Evolutionary conservation across 2,329 filamentous ascomycete genomes (phyloP).

Genomic region (Aureobasidium zeae): DNA sequence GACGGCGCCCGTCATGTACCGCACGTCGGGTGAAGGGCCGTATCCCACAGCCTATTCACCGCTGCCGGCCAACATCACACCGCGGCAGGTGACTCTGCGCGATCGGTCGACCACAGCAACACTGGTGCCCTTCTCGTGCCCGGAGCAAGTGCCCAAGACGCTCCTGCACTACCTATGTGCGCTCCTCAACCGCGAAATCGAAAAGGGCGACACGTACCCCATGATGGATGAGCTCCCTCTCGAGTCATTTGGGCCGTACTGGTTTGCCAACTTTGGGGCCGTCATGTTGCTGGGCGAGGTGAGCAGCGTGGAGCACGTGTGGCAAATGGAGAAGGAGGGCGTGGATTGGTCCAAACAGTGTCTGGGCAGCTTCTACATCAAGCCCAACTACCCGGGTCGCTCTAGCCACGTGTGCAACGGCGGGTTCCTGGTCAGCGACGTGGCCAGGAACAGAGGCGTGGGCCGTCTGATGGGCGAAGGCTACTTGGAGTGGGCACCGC

Average conservation of each 20-base stretch:
- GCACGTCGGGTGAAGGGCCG: conserved; percentile 56
- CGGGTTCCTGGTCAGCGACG: conserved; percentile 43
- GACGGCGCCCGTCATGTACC: conserved; percentile 58
- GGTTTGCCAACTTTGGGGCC: conserved; percentile 84
- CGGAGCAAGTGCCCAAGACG: conserved; percentile 63
- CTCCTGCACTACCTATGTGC: conserved; percentile 70
- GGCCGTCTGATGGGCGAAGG: conserved; percentile 44
- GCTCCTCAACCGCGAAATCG: conserved; percentile 82
- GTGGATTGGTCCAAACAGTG: conserved; percentile 71
- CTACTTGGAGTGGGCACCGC: conserved; percentile 46
- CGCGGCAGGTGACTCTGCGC: conserved; percentile 70
- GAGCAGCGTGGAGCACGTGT: conserved; percentile 47
- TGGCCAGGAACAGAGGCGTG: conserved; percentile 40
- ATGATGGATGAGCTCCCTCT: conserved; percentile 69
- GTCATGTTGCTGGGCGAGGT: conserved; percentile 79
- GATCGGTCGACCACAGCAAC: conserved; percentile 79
- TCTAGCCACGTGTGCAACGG: conserved; percentile 79
- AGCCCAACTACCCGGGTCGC: conserved; percentile 84
- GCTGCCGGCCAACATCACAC: conserved; percentile 59
- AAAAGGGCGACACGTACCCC: conserved; percentile 84
- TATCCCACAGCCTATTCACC: conserved; percentile 54
- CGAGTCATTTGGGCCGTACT: conserved; percentile 71
- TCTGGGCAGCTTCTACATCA: conserved; percentile 86
- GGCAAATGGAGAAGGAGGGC: conserved; percentile 36
- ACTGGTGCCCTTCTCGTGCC: conserved; percentile 71